These are phyloP conservation scores for Hanseniaspora nectarophila DNA, from an alignment of 805 yeast genomes.

Conservation along the genomic window DNA sequence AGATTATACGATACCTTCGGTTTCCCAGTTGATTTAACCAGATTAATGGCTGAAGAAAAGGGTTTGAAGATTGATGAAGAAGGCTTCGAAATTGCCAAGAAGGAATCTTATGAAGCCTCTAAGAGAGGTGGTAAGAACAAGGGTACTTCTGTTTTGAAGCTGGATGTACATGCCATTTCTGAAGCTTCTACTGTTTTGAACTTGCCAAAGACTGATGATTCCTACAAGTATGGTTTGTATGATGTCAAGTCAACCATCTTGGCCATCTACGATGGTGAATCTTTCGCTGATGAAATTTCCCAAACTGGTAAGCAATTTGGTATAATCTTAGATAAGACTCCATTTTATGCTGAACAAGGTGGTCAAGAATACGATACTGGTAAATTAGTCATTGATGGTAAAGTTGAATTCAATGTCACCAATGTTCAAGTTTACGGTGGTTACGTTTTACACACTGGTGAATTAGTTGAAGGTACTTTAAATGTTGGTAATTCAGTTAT, in stretches of 20 bases:
- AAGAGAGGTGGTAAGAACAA: constrained; percentile 66
- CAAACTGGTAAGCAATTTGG: constrained; percentile 53
- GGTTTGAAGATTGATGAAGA: constrained; percentile 83
- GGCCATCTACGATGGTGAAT: constrained; percentile 18
- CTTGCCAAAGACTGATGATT: constrained; percentile 74
- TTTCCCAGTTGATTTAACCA: constrained; percentile 95
- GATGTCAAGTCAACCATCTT: constrained; percentile 44
- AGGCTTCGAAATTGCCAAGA: constrained; percentile 83
- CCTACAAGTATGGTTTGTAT: constrained; percentile 59
- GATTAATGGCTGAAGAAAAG: constrained; percentile 97
- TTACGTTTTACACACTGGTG: constrained; percentile 90
- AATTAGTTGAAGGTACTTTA: constrained; percentile 61
- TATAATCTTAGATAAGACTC: constrained; percentile 73
- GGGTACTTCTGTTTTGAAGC: constrained; percentile 53
- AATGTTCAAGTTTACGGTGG: constrained; percentile 92
- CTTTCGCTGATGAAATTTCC: constrained; percentile 29
- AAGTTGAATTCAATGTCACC: constrained; percentile 74
- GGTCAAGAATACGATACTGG: constrained; percentile 98
- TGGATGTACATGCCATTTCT: constrained; percentile 84
- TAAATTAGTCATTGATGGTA: constrained; percentile 76
- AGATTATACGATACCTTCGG: constrained; percentile 96
- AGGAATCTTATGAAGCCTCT: constrained; percentile 86
- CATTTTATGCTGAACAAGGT: constrained; percentile 98
- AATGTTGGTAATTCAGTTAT: constrained; percentile 58
- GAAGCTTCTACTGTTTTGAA: constrained; percentile 46